Evolutionary conservation across 179 eudicot species (phyloP).

Genomic region (Sideroxylon spinosum): DNA sequence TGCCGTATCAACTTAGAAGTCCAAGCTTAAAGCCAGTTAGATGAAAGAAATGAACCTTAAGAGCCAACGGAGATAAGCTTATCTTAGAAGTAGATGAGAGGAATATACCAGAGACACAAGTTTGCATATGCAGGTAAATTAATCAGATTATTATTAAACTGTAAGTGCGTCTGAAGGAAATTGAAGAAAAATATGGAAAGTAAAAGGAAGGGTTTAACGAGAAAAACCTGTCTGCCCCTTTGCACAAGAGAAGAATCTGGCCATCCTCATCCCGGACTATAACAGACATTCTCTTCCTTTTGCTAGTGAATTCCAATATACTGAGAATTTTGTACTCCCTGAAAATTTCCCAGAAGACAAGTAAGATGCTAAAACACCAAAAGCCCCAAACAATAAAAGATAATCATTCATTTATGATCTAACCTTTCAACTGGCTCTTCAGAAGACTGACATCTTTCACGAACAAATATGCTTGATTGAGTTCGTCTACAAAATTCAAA

Average conservation of each 20-base stretch:
- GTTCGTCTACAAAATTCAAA: constrained; percentile 46
- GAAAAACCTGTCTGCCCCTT: constrained; percentile 68
- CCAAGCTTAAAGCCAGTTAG: background rate
- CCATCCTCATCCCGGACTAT: constrained; percentile 78
- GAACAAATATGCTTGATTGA: constrained; percentile 34
- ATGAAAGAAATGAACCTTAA: background rate
- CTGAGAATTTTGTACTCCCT: constrained; percentile 89
- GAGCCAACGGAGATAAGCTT: background rate
- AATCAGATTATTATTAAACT: background rate
- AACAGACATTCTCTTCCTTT: constrained; percentile 94
- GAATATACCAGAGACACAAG: constrained; percentile 1
- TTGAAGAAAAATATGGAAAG: background rate
- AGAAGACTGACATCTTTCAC: constrained; percentile 24
- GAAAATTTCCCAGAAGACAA: constrained; percentile 10
- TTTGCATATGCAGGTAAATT: background rate
- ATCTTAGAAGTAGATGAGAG: background rate
- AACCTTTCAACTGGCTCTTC: constrained; percentile 26
- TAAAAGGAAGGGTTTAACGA: background rate
- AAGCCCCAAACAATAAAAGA: background rate
- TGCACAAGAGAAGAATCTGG: constrained; percentile 78
- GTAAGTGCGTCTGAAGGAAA: background rate
- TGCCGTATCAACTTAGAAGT: background rate
- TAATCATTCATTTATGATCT: background rate
- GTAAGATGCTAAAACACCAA: background rate
- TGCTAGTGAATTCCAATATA: constrained; percentile 83